Evolutionary conservation across 1,284 basidiomycete species (phyloP), one percentile per base, ranked within the genome.

Genomic region (Ceraceosorus bombacis): DNA sequence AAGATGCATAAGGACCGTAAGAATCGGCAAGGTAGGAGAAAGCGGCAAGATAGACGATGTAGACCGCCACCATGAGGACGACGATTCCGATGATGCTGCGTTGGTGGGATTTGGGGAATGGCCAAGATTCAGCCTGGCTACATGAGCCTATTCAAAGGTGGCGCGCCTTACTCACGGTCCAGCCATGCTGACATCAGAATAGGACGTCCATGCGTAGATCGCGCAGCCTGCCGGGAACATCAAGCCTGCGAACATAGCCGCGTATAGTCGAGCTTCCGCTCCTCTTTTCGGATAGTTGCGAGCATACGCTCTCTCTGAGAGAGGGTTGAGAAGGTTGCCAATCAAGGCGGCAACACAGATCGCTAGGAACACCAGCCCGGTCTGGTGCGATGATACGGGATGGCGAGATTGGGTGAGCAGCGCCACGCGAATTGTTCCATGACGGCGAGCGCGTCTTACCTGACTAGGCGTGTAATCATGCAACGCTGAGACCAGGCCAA

Each of bases 1-100:
- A 88, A 0, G 86, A 87, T 5, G 88, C 88, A 64, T 85, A 89
- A 1, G 84, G 82, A 0, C 73, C 60, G 59, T 78, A 79, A n/a
- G 27, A 46, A 39, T 60, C 58, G 39, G 59, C 59, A 10, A 61
- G 59, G 39, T 61, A 61, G 52, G 38, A 39, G 39, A 61, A 77
- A 0, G 68, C 69, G 4, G 70, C 65, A 0, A 76, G 60, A 53
- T 81, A 81, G 15, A 78, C 67, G 9, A 63, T 55, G 49, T 70
- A 78, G 13, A 79, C 61, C 6, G 61, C 65, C 1, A 52, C 49
- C 67, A 77, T 70, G 8, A 72, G 53, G 0, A 71, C 50, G 2
- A 65, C 58, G 13, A 78, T 51, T 5, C 78, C 78, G 17, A 78
- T 82, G 15, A 80, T 71, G 41, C 13, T 46, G 53, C 37, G 53